Conservation (phyloP, 1,139 yeast species). For the Wickerhamomyces sp. region DNA sequence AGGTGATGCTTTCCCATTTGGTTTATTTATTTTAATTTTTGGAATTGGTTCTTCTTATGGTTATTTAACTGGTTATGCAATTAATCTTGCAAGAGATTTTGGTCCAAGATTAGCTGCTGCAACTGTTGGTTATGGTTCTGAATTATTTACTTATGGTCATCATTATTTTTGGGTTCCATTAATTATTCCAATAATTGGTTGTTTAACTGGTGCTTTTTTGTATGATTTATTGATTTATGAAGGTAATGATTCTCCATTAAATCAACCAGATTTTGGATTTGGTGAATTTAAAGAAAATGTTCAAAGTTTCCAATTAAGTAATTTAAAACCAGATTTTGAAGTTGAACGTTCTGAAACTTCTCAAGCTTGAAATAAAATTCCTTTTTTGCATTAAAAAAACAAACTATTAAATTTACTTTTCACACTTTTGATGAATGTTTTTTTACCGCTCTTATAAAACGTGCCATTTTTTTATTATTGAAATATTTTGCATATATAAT, state of each 20-base stretch:
- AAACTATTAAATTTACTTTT: too few species aligned
- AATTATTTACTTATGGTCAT: constrained; percentile 34
- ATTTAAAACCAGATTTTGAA: constrained; percentile 21
- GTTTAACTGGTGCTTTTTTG: constrained; percentile 38
- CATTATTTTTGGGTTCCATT: constrained; percentile 49
- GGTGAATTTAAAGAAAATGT: constrained; percentile 13
- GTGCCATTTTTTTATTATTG: too few species aligned
- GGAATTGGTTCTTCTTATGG: constrained; percentile 41
- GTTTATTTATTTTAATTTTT: constrained; percentile 37
- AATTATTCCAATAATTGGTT: constrained; percentile 41
- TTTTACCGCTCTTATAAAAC: too few species aligned
- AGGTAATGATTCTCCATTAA: constrained; percentile 44
- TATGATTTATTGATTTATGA: constrained; percentile 44
- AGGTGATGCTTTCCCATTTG: constrained; percentile 39
- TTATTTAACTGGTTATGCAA: constrained; percentile 47
- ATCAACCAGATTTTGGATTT: constrained; percentile 32
- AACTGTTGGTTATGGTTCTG: constrained; percentile 39
- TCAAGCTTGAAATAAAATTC: background rate
- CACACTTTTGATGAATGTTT: too few species aligned
- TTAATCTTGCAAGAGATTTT: constrained; percentile 48
- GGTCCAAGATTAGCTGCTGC: constrained; percentile 45
- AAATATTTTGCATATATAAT: too few species aligned
- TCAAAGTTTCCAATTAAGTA: constrained; percentile 14
- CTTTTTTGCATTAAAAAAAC: too few species aligned
- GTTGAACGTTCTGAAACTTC: constrained; percentile 3